phyloP scores from a whole-genome alignment of 176 grass and related monocot genomes.

The Zea luxurians region DNA sequence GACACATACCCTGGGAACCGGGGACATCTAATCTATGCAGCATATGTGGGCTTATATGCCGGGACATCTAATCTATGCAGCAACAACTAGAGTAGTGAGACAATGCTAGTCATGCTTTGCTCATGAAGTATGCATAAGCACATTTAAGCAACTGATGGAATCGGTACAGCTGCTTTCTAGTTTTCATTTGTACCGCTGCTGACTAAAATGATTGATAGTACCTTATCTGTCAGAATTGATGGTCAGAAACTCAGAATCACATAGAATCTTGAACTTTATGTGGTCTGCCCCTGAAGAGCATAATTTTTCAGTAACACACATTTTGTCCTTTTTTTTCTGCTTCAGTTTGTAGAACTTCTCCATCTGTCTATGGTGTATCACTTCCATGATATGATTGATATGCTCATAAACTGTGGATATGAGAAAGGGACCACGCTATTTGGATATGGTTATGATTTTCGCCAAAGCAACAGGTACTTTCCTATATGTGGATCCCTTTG shows the following conservation, averaged over 20 bases:
- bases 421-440: slow-evolving; percentile 84
- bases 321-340: slow-evolving; percentile 22
- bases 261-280: slow-evolving; percentile 14
- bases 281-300: not conserved
- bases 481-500: not conserved
- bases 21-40: slow-evolving; percentile 1
- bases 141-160: not conserved
- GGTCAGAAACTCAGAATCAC: not conserved
- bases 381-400: slow-evolving; percentile 95
- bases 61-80: not conserved
- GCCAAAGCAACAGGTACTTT: slow-evolving; percentile 80
- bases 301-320: slow-evolving; percentile 7
- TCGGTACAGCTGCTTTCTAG: not conserved
- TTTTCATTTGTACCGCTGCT: not conserved
- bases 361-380: slow-evolving; percentile 75
- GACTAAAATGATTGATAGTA: not conserved
- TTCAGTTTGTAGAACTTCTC: slow-evolving; percentile 67
- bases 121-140: not conserved
- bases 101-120: not conserved
- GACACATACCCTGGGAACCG: not conserved
- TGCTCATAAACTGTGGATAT: slow-evolving; percentile 81
- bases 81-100: not conserved
- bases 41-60: not conserved
- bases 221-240: not conserved
- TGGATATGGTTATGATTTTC: slow-evolving; percentile 98